Base-by-base conservation (phyloP, 225 moss, liverwort and hornwort genomes). In the Physcomitrium patens region DNA sequence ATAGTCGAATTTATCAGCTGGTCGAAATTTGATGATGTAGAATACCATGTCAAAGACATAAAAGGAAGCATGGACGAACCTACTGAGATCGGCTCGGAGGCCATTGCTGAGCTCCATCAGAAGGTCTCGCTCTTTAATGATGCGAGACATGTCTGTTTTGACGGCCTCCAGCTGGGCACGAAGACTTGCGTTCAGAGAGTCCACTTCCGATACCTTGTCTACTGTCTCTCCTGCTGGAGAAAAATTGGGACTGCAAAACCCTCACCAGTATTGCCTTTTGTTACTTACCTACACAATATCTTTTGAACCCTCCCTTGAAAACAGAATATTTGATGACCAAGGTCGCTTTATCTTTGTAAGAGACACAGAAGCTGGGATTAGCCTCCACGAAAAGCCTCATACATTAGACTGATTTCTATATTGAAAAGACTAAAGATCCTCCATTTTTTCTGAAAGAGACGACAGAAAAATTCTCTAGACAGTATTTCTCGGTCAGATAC, bases 21-120 rank as follows among this genome's bases (percentile, higher is more conserved):
- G 59, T 63, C 16, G 65, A 63, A 42, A 46, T 28, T 68, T 71
- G 49, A 63, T 27, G 65, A 63, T 1, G 17, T 61, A 57, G 28
- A 63, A 12, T 10, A 31, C 17, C 18, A 20, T 43, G 59, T 37
- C 31, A 37, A 37, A 37, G 31, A 37, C 31, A 37, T 62, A 55
- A 59, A 65, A 62, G 74, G 42, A 59, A 59, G n/a, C 69, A 27
- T 12, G 65, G 57, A 86, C 80, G 24, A 77, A 96, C 96, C 88
- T 91, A 82, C 77, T 91, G 49, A 94, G 83, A 72, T 97, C 96
- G 47, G 96, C 91, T 81, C 91, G 91, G 41, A 94, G 85, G 19
- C 88, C 91, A 81, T 97, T 97, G 83, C 94, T 92, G 18, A 97
- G 88, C 75, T 97, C 92, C 96, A 97, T 94, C 15, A 97, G 83